Conservation (phyloP, 2,329 filamentous ascomycete species). For the Mycosphaerella sp. region DNA sequence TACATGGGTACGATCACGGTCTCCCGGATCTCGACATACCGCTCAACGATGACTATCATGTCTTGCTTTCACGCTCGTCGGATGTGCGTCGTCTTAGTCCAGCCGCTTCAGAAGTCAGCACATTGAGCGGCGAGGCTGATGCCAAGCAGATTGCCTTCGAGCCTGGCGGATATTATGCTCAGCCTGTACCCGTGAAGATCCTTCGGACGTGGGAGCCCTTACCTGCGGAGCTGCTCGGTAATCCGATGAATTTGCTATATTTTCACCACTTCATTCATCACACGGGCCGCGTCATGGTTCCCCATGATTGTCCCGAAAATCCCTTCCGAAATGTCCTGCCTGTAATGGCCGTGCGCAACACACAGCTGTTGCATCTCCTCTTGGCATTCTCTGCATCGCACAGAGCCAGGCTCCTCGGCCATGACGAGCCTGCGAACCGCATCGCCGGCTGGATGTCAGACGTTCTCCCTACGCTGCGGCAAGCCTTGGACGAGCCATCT, state of each 20-base stretch:
- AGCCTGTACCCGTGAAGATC: constrained; percentile 60
- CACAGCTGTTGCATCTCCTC: constrained; percentile 68
- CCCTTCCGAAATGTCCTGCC: constrained; percentile 57
- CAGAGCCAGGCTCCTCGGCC: constrained; percentile 65
- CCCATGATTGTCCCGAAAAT: constrained; percentile 57
- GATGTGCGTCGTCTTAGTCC: constrained; percentile 31
- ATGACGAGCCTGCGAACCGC: constrained; percentile 67
- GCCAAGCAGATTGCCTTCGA: constrained; percentile 47
- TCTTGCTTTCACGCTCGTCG: constrained; percentile 44
- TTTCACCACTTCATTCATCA: constrained; percentile 73
- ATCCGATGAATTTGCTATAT: constrained; percentile 74
- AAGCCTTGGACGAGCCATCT: constrained; percentile 47
- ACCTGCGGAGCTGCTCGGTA: constrained; percentile 55
- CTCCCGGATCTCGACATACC: constrained; percentile 63
- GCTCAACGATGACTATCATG: constrained; percentile 63
- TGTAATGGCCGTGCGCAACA: constrained; percentile 61
- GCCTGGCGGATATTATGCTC: constrained; percentile 62
- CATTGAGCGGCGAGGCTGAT: constrained; percentile 25
- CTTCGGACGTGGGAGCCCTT: constrained; percentile 52
- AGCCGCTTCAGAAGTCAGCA: constrained; percentile 29
- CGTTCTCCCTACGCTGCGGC: constrained; percentile 66
- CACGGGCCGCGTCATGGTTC: constrained; percentile 61
- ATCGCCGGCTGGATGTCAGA: constrained; percentile 76
- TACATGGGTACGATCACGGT: constrained; percentile 67
- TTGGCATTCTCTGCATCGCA: constrained; percentile 82